phyloP scores from a whole-genome alignment of 2,329 filamentous ascomycete genomes.

The Tricladium varicosporioides region DNA sequence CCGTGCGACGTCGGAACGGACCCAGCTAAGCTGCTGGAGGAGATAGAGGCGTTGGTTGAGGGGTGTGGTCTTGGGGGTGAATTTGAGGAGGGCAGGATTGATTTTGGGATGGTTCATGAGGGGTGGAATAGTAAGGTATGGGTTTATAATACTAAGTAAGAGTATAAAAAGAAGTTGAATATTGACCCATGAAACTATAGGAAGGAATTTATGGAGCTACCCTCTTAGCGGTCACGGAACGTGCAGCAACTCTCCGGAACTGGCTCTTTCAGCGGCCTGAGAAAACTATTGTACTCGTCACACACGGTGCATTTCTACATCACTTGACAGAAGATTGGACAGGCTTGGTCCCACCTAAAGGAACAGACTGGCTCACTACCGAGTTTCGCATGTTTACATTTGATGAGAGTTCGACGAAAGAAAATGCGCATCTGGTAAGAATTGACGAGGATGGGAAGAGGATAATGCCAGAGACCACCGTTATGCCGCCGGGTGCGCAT shows the following conservation, averaged over 20 bases:
- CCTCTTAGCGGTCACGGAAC: conserved; percentile 9
- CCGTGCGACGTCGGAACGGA: conserved; percentile 21
- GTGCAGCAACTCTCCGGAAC: conserved; percentile 15
- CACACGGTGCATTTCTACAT: conserved; percentile 21
- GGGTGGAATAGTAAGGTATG: conserved; percentile 22
- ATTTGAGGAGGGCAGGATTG: conserved; percentile 16
- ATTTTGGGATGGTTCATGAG: conserved; percentile 14
- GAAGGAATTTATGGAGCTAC: conserved; percentile 18
- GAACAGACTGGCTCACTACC: conserved; percentile 17
- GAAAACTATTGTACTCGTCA: conserved; percentile 17
- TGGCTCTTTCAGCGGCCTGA: conserved; percentile 20
- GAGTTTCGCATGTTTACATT: conserved; percentile 19
- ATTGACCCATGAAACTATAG: conserved; percentile 2
- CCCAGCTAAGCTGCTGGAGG: conserved; percentile 1
- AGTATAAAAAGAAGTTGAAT: neutral
- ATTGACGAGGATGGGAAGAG: conserved; percentile 20
- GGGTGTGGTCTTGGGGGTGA: conserved; percentile 7
- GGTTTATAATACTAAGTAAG: neutral
- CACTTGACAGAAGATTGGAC: conserved; percentile 21
- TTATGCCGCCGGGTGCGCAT: conserved; percentile 14
- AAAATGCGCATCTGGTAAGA: conserved; percentile 17
- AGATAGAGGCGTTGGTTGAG: conserved; percentile 7
- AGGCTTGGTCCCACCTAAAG: conserved; percentile 8
- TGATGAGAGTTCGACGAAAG: conserved; percentile 15
- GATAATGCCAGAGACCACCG: conserved; percentile 7